phyloP scores from a whole-genome alignment of 208 protist genomes.

The Angomonas deanei region DNA sequence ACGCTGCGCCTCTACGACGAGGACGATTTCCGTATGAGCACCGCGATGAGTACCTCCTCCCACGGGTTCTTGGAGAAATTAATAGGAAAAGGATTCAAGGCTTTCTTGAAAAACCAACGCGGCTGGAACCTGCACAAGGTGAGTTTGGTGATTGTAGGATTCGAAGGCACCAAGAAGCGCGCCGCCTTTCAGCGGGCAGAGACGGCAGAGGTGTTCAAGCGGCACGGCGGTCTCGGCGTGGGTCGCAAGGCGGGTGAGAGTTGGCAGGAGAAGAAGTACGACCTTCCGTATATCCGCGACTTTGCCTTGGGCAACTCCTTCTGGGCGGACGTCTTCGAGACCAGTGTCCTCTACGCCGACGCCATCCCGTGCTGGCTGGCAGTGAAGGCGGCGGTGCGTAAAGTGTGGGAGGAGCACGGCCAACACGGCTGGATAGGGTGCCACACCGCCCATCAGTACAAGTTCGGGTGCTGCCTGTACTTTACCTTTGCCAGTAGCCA shows the following conservation, averaged over 20 bases:
- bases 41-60: constrained; percentile 74
- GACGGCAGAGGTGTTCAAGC: constrained; percentile 50
- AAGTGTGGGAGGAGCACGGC: constrained; percentile 75
- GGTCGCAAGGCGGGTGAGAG: constrained; percentile 59
- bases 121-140: constrained; percentile 73
- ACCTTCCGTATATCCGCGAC: constrained; percentile 89
- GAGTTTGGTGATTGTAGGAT: constrained; percentile 80
- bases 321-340: constrained; percentile 92
- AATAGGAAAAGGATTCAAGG: constrained; percentile 57
- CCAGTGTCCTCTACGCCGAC: constrained; percentile 81
- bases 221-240: constrained; percentile 50
- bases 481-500: constrained; percentile 88
- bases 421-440: constrained; percentile 87
- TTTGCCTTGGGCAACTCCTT: constrained; percentile 74
- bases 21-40: constrained; percentile 86
- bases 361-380: constrained; percentile 86
- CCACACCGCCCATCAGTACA: constrained; percentile 91
- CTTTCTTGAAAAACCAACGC: constrained; percentile 48
- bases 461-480: constrained; percentile 90
- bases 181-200: constrained; percentile 66
- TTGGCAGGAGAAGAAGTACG: constrained; percentile 94
- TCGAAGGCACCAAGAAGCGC: constrained; percentile 70
- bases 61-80: constrained; percentile 38
- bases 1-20: constrained; percentile 90
- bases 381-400: constrained; percentile 82